Percentiles rank a stretch among this genome's conserved stretches.
Conservation (phyloP, 495 filamentous ascomycete genomes). For the Lasiosphaeria hispida region DNA sequence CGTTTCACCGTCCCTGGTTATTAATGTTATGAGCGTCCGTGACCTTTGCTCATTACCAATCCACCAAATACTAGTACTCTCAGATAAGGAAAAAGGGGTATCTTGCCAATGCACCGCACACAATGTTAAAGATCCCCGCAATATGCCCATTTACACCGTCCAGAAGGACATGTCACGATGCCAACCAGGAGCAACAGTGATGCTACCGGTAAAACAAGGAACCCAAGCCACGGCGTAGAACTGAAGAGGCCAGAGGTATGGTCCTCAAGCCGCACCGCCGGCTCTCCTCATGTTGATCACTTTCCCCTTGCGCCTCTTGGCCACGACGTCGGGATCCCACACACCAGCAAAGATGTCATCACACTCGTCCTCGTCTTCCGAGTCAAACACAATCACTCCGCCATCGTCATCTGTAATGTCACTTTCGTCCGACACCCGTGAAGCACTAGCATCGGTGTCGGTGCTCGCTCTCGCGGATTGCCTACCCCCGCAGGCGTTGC, state of each 20-base stretch:
- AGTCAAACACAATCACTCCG: conserved; percentile 70
- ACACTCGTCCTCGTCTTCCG: conserved; percentile 90
- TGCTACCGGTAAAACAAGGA: too few relatives aligned
- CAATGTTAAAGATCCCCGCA: background rate
- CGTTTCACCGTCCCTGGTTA: too few relatives aligned
- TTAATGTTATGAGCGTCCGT: too few relatives aligned
- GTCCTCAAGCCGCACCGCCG: background rate
- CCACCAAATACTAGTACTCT: background rate
- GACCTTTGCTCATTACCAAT: too few relatives aligned
- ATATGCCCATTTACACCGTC: background rate
- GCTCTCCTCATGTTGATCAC: conserved; percentile 27
- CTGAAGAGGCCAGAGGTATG: too few relatives aligned
- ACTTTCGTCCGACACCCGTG: background rate
- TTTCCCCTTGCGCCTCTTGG: conserved; percentile 59
- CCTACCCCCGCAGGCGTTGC: background rate
- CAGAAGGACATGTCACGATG: background rate
- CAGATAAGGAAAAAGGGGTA: background rate
- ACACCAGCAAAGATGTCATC: conserved; percentile 88
- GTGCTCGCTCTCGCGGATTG: conserved; percentile 9
- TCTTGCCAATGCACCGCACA: background rate
- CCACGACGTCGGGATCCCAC: conserved; percentile 72
- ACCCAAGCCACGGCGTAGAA: too few relatives aligned
- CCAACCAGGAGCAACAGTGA: too few relatives aligned
- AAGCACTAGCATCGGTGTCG: background rate
- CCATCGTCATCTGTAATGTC: conserved; percentile 16